These are phyloP conservation scores for Ganoderma multipileum DNA, from an alignment of 1,284 basidiomycete species.

Conservation along the genomic window DNA sequence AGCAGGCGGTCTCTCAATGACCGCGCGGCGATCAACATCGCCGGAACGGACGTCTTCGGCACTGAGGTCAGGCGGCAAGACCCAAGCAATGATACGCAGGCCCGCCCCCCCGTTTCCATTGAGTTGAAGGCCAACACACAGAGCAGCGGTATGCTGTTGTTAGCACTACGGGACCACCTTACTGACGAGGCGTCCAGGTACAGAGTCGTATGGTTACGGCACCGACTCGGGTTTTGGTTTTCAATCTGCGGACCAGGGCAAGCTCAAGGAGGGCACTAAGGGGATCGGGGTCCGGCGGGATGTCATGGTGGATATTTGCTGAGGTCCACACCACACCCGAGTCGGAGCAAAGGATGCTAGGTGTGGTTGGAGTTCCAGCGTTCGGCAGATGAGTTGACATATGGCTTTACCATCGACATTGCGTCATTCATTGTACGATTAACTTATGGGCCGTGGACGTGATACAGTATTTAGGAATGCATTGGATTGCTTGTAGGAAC, in stretches of 20 bases:
- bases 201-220: not conserved
- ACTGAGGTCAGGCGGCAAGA: not conserved
- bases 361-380: not conserved
- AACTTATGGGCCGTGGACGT: not conserved
- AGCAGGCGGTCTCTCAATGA: slow-evolving; percentile 2
- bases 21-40: not conserved
- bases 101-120: not conserved
- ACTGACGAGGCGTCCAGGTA: not conserved
- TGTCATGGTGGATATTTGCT: not conserved
- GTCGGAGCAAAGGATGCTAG: not conserved
- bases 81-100: not conserved
- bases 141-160: not conserved
- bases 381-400: not conserved
- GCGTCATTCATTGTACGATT: not conserved
- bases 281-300: not conserved
- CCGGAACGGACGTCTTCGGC: not conserved
- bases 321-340: not conserved
- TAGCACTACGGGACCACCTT: too few species aligned
- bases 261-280: not conserved
- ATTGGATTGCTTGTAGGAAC: not conserved
- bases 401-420: not conserved
- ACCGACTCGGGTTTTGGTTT: not conserved
- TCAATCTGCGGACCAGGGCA: not conserved
- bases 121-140: not conserved
- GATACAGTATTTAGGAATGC: not conserved